A percentile compares a stretch with the other conserved stretches of the same genome.
phyloP scores from a whole-genome alignment of 306 rosid species.

The Canavalia ensiformis region DNA sequence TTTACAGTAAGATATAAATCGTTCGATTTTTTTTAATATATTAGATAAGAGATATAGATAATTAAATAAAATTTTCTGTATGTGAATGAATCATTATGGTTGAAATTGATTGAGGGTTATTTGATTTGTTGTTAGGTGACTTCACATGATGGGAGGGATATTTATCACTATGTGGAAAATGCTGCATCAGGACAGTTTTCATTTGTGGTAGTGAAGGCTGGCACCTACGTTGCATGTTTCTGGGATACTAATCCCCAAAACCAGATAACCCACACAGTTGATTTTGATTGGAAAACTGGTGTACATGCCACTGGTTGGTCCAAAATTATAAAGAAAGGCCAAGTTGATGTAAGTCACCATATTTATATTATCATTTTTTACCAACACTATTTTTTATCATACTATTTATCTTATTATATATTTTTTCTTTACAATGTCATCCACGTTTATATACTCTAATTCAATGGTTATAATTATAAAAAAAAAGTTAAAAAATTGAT shows the following conservation, averaged over 20 bases:
- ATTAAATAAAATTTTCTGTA: too few species aligned
- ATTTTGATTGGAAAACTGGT: slow-evolving; percentile 81
- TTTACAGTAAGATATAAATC: too few species aligned
- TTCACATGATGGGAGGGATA: slow-evolving; percentile 48
- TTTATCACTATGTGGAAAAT: slow-evolving; percentile 55
- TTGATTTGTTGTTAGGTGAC: slow-evolving; percentile 59
- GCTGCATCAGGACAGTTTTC: slow-evolving; percentile 67
- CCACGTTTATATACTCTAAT: too few species aligned
- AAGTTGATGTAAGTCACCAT: slow-evolving; percentile 66
- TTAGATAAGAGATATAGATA: too few species aligned
- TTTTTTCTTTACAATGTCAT: too few species aligned
- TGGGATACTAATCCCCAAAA: slow-evolving; percentile 44
- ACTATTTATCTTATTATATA: too few species aligned
- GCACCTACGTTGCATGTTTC: slow-evolving; percentile 72
- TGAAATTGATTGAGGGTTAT: background rate
- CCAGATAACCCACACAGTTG: slow-evolving; percentile 53
- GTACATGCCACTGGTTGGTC: slow-evolving; percentile 69
- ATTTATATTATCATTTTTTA: too few species aligned
- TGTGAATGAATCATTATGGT: too few species aligned
- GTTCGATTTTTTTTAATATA: too few species aligned
- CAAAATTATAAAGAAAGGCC: slow-evolving; percentile 70
- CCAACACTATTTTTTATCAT: too few species aligned
- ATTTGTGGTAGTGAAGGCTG: slow-evolving; percentile 59
- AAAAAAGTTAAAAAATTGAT: too few species aligned
- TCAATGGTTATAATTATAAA: too few species aligned